Evolutionary conservation across 768 basidiomycete genomes (phyloP).

Genomic region (Gautieria morchelliformis): DNA sequence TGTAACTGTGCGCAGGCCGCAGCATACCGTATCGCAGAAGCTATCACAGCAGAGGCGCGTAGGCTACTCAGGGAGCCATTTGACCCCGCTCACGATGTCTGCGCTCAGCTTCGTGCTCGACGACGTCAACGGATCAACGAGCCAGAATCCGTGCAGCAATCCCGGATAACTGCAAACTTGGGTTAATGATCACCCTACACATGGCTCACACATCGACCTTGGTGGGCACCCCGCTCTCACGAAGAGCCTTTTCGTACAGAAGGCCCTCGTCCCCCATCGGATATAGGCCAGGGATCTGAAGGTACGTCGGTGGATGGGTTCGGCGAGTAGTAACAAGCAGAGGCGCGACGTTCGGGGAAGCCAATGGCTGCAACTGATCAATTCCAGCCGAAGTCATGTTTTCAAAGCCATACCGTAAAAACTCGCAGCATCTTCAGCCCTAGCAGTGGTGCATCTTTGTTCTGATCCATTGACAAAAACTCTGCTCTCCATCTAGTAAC

Average conservation of each 20-base stretch:
- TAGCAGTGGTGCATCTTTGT: slow-evolving; percentile 13
- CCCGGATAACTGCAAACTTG: neutral
- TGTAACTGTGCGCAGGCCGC: too few relatives aligned
- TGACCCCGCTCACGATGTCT: neutral
- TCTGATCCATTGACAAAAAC: slow-evolving; percentile 15
- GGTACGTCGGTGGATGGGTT: slow-evolving; percentile 16
- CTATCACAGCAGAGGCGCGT: too few relatives aligned
- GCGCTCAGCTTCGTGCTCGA: neutral
- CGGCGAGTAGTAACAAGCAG: slow-evolving; percentile 14
- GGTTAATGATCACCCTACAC: neutral
- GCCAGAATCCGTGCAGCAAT: neutral
- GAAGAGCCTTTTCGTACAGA: slow-evolving; percentile 17
- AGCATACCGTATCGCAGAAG: too few relatives aligned
- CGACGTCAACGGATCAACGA: neutral
- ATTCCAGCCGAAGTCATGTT: neutral
- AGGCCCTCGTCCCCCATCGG: slow-evolving; percentile 21
- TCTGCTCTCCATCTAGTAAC: slow-evolving; percentile 12
- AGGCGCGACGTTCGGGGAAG: slow-evolving; percentile 10
- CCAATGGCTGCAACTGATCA: neutral
- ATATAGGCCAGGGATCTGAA: slow-evolving; percentile 19
- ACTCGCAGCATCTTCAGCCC: neutral
- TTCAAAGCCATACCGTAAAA: neutral
- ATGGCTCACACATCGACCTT: slow-evolving; percentile 15
- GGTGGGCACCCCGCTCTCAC: slow-evolving; percentile 15
- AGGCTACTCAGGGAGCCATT: neutral